A percentile compares a stretch with the other conserved stretches of the same genome.
Evolutionary conservation across 2,329 filamentous ascomycete genomes (phyloP).

Genomic region (Alternaria rosae): DNA sequence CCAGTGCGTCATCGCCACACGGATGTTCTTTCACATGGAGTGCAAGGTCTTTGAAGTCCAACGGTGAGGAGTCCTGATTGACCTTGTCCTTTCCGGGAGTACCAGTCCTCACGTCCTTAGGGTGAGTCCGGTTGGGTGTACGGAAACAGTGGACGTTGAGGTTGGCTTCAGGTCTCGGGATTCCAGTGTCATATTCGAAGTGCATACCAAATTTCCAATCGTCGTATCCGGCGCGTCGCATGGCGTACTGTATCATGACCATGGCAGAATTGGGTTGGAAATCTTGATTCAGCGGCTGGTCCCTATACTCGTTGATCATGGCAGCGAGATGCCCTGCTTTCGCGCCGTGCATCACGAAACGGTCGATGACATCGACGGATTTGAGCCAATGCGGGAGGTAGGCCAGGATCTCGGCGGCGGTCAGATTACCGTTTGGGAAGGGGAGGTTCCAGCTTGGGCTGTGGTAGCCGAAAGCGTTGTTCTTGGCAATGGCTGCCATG

Average conservation of each 20-base stretch:
- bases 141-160: constrained; percentile 31
- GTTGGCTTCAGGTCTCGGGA: constrained; percentile 11
- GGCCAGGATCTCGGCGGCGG: constrained; percentile 32
- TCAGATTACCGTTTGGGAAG: constrained; percentile 37
- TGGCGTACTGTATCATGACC: constrained; percentile 33
- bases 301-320: constrained; percentile 26
- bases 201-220: constrained; percentile 26
- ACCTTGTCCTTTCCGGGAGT: constrained; percentile 2
- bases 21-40: constrained; percentile 32
- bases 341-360: constrained; percentile 31
- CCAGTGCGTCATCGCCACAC: constrained; percentile 33
- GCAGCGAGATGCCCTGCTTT: constrained; percentile 15
- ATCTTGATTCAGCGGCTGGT: not conserved
- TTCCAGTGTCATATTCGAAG: not conserved
- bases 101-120: constrained; percentile 9
- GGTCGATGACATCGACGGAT: constrained; percentile 32
- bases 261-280: constrained; percentile 21
- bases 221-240: constrained; percentile 22
- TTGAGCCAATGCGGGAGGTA: constrained; percentile 39
- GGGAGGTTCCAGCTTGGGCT: constrained; percentile 30
- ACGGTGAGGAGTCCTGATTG: constrained; percentile 15
- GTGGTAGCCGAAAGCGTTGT: constrained; percentile 31
- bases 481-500: constrained; percentile 19
- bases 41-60: constrained; percentile 35
- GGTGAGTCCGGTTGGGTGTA: constrained; percentile 23